Evolutionary conservation across 2,329 filamentous ascomycete species (phyloP), one percentile per base, ranked within the genome.

Genomic region (Penicillium crustosum): DNA sequence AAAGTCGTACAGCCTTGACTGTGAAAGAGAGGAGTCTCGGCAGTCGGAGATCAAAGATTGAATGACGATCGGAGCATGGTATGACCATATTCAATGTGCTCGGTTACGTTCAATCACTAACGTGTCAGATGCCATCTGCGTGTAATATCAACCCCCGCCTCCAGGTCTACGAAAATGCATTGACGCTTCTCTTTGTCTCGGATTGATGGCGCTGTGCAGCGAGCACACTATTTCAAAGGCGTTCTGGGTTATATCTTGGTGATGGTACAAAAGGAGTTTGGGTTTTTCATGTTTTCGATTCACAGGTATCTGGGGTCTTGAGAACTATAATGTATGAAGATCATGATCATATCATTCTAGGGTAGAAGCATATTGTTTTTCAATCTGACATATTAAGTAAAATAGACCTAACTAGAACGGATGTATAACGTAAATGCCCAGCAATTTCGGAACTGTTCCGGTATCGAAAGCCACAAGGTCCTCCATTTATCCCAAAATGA

Each of bases 1-100:
- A 4, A 72, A 68, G 56, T 59, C 61, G 2, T 41, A 49, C 41
- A 10, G 29, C 17, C 8, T 57, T 27, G 57, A 61, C 31, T 17
- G 35, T 2, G 53, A 64, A 45, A 47, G 48, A 12, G 55, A 53
- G 23, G 35, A 58, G 27, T 33, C 39, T 8, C 39, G 10, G 25
- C 42, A 36, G 2, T 27, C 29, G 3, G 41, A 49, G 23, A 38
- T 15, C 19, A 53, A 47, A 19, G n/a, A 29, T 25, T 56, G 48
- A 49, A 45, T 55, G 6, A 27, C 7, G 29, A 49, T 36, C 21
- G n/a, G 27, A 21, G 15, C 42, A 45, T 25, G 33, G 42, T 55
- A 50, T 42, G 49, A 27, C 12, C 6, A 39, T 17, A 9, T 39
- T 23, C 4, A 27, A 25, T 43, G 9, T 25, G n/a, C 23, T 41